phyloP scores from a whole-genome alignment of 306 rosid species.

The Hylodesmum podocarpum region DNA sequence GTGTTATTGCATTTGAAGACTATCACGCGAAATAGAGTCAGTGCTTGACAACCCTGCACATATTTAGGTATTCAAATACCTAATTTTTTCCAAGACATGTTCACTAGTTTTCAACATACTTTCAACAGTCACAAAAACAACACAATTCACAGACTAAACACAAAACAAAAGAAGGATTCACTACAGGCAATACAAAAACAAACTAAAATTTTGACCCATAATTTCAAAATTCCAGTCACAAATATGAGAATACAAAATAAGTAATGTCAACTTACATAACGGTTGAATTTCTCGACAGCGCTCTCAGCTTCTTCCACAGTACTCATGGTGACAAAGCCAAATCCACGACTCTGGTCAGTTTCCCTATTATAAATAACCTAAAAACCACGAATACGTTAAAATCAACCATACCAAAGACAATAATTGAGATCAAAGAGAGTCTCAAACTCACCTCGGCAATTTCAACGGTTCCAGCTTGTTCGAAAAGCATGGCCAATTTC shows the following conservation, averaged over 20 bases:
- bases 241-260: not conserved
- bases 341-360: slow-evolving; percentile 90
- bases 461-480: slow-evolving; percentile 79
- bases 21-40: too few species aligned
- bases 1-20: too few species aligned
- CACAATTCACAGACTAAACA: not conserved
- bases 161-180: not conserved
- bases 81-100: not conserved
- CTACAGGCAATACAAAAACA: not conserved
- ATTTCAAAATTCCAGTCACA: too few species aligned
- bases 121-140: not conserved
- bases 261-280: slow-evolving; percentile 59
- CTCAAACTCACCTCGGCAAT: slow-evolving; percentile 69
- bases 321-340: slow-evolving; percentile 92
- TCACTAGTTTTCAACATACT: not conserved
- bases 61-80: not conserved
- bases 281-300: slow-evolving; percentile 65
- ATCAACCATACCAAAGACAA: not conserved
- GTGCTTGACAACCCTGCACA: too few species aligned
- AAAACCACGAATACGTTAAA: slow-evolving; percentile 14
- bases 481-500: slow-evolving; percentile 75
- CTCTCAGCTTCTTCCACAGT: slow-evolving; percentile 89
- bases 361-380: slow-evolving; percentile 93
- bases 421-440: not conserved
- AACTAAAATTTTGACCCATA: not conserved